A percentile compares a stretch with the other conserved stretches of the same genome.
Conservation (phyloP, 345 rosid species). For the Eutrema heterophyllum region DNA sequence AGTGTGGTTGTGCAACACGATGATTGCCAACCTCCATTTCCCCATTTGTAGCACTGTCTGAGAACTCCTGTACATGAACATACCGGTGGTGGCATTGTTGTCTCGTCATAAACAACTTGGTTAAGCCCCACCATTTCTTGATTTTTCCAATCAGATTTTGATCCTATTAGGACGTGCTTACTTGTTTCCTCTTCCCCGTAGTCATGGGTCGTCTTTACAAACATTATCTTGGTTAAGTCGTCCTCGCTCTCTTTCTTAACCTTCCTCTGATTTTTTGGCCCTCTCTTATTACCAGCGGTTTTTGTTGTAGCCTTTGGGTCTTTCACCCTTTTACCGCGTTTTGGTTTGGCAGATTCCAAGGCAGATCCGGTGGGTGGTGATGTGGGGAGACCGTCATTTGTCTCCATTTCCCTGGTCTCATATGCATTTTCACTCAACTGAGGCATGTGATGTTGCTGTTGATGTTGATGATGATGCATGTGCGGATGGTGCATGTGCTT, state of each 20-base stretch:
- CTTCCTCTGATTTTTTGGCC: slow-evolving; percentile 60
- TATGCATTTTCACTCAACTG: slow-evolving; percentile 56
- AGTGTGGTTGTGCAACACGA: slow-evolving; percentile 92
- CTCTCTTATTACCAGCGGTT: slow-evolving; percentile 52
- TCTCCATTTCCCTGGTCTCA: slow-evolving; percentile 54
- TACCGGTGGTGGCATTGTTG: slow-evolving; percentile 87
- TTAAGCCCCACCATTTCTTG: slow-evolving; percentile 81
- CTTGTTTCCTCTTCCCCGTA: slow-evolving; percentile 51
- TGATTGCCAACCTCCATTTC: slow-evolving; percentile 98
- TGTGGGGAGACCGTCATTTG: slow-evolving; percentile 39
- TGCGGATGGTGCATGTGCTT: slow-evolving; percentile 79
- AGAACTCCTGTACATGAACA: slow-evolving; percentile 90
- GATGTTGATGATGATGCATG: slow-evolving; percentile 44
- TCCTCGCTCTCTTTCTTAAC: slow-evolving; percentile 74
- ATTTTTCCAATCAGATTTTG: slow-evolving; percentile 82
- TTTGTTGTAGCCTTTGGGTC: slow-evolving; percentile 44
- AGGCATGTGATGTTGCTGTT: slow-evolving; percentile 60
- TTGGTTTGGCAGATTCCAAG: slow-evolving; percentile 57
- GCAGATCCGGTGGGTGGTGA: slow-evolving; percentile 42
- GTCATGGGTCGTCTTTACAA: slow-evolving; percentile 53
- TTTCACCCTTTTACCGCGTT: slow-evolving; percentile 64
- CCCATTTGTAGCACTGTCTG: slow-evolving; percentile 99
- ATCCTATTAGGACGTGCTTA: slow-evolving; percentile 36
- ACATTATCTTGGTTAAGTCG: slow-evolving; percentile 53
- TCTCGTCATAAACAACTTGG: slow-evolving; percentile 84